Evolutionary conservation across 495 filamentous ascomycete genomes (phyloP).

Genomic region (Glarea lozoyensis): DNA sequence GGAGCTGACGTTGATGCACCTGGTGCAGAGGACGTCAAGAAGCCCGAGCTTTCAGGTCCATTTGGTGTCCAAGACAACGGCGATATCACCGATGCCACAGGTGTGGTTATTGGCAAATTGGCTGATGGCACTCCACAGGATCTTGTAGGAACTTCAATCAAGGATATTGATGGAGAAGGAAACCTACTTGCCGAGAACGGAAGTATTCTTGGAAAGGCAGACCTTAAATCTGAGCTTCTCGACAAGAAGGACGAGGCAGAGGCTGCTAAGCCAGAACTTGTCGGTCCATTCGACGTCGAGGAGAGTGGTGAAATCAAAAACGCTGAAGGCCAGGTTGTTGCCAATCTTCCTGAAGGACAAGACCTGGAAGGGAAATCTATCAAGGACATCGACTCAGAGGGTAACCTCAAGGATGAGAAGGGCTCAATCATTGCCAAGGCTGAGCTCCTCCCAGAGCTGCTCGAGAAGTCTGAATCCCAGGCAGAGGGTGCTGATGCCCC

Average conservation of each 20-base stretch:
- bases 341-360: constrained; percentile 27
- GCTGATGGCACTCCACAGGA: constrained; percentile 54
- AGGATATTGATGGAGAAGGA: constrained; percentile 56
- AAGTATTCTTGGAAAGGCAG: constrained; percentile 66
- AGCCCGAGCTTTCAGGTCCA: constrained; percentile 23
- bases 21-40: constrained; percentile 1
- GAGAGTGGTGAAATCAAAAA: constrained; percentile 7
- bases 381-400: constrained; percentile 57
- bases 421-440: constrained; percentile 71
- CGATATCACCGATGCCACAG: constrained; percentile 42
- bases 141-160: constrained; percentile 48
- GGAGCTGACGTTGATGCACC: too few species aligned
- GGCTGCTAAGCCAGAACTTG: constrained; percentile 14
- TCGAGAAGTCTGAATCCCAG: constrained; percentile 19
- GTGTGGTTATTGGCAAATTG: constrained; percentile 46
- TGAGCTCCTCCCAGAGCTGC: constrained; percentile 58
- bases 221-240: constrained; percentile 57
- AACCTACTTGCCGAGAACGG: constrained; percentile 63
- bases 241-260: constrained; percentile 31
- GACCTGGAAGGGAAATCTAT: constrained; percentile 51
- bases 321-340: constrained; percentile 7
- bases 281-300: constrained; percentile 9
- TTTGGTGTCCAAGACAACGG: constrained; percentile 45
- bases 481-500: background rate
- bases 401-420: constrained; percentile 57